Conservation (phyloP, 2,329 filamentous ascomycete species). For the Tolypocladium amazonense region DNA sequence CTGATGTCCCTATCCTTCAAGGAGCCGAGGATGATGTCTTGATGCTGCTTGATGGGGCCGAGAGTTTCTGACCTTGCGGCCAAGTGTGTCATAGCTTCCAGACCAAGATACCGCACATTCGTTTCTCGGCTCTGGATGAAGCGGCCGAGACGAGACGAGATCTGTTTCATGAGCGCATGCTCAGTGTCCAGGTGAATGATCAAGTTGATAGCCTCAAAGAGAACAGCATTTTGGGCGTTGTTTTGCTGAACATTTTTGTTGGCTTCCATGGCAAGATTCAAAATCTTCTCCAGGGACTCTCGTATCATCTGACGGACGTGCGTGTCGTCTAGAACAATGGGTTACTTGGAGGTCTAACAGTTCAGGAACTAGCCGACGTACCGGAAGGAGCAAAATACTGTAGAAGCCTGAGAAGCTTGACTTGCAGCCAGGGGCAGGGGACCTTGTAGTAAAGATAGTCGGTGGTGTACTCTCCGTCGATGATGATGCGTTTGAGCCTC, state of each 20-base stretch:
- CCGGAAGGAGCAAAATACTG: constrained; percentile 95
- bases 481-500: constrained; percentile 76
- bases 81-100: constrained; percentile 97
- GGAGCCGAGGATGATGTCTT: constrained; percentile 89
- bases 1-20: constrained; percentile 94
- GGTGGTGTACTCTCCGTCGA: constrained; percentile 78
- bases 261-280: constrained; percentile 83
- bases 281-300: constrained; percentile 79
- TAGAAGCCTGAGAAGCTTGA: constrained; percentile 81
- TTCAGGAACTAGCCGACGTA: constrained; percentile 26
- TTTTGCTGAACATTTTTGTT: constrained; percentile 99
- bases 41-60: constrained; percentile 96
- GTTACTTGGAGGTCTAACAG: not conserved
- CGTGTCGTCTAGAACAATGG: constrained; percentile 58
- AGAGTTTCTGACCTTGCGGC: constrained; percentile 88
- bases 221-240: constrained; percentile 93
- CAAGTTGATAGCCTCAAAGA: constrained; percentile 97
- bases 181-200: constrained; percentile 97
- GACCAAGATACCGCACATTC: constrained; percentile 88
- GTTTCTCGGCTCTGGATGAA: constrained; percentile 97
- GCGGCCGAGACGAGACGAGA: constrained; percentile 79
- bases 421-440: constrained; percentile 97
- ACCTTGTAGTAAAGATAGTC: constrained; percentile 99
- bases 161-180: constrained; percentile 88
- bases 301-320: constrained; percentile 87